These are phyloP conservation scores for Amanita rimosa DNA, from an alignment of 768 basidiomycete species.

Conservation along the genomic window DNA sequence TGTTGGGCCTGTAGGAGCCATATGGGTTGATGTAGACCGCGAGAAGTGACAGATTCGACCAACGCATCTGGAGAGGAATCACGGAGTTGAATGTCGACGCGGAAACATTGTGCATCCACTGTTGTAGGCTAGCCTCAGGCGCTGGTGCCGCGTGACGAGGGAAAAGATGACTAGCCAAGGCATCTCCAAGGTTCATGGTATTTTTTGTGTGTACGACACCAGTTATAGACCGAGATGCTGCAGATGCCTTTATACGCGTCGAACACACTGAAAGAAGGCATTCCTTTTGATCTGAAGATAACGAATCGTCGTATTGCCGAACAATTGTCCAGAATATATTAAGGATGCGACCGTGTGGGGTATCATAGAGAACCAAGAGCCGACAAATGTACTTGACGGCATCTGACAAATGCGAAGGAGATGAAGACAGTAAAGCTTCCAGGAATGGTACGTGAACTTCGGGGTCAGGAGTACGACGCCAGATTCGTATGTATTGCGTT, in stretches of 20 bases:
- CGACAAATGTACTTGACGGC: slow-evolving; percentile 25
- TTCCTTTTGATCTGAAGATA: neutral
- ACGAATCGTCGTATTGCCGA: neutral
- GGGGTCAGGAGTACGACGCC: slow-evolving; percentile 22
- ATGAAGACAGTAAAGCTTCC: slow-evolving; percentile 22
- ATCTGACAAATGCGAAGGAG: slow-evolving; percentile 16
- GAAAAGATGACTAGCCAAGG: slow-evolving; percentile 15
- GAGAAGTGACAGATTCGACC: slow-evolving; percentile 30
- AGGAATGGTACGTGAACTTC: slow-evolving; percentile 39
- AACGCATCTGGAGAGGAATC: slow-evolving; percentile 21
- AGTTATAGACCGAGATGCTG: neutral
- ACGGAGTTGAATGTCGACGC: slow-evolving; percentile 18
- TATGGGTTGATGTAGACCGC: slow-evolving; percentile 17
- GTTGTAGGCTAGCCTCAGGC: slow-evolving; percentile 7
- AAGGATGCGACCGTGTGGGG: slow-evolving; percentile 22
- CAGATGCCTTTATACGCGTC: neutral
- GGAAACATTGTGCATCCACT: slow-evolving; percentile 18
- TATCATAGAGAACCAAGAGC: slow-evolving; percentile 19
- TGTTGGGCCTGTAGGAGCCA: neutral
- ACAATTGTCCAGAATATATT: slow-evolving; percentile 15
- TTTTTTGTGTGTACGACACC: slow-evolving; percentile 3
- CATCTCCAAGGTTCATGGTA: slow-evolving; percentile 10
- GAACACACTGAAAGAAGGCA: neutral
- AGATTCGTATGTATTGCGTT: slow-evolving; percentile 27
- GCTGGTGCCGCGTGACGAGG: slow-evolving; percentile 11